Evolutionary conservation across 306 rosid species (phyloP).

Genomic region (Trichosanthes truncata): DNA sequence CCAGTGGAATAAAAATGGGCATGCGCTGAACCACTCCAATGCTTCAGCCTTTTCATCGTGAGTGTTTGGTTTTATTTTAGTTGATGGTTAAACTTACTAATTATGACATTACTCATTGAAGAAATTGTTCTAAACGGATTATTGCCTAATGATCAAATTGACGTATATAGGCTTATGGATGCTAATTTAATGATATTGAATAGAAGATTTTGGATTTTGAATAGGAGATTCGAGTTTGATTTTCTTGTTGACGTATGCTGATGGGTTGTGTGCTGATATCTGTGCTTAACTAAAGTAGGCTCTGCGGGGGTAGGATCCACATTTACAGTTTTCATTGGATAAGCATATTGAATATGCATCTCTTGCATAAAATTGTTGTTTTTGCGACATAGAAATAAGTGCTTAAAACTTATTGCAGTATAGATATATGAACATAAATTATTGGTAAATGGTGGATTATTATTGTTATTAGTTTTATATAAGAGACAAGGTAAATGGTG

Average conservation of each 20-base stretch:
- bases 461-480: too few species aligned
- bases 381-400: background rate
- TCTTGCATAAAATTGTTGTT: background rate
- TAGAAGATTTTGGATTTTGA: background rate
- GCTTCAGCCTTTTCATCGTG: conserved; percentile 69
- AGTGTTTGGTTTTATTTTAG: conserved; percentile 12
- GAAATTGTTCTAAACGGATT: background rate
- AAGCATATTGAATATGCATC: background rate
- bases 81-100: background rate
- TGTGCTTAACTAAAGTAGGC: too few species aligned
- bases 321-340: background rate
- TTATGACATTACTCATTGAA: background rate
- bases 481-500: background rate
- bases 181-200: background rate
- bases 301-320: background rate
- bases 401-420: background rate
- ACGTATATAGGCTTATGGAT: background rate
- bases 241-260: background rate
- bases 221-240: background rate
- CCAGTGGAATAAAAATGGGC: conserved; percentile 31
- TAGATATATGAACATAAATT: background rate
- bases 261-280: too few species aligned
- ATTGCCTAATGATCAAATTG: background rate
- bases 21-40: conserved; percentile 42
- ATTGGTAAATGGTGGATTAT: background rate